phyloP scores from a whole-genome alignment of 2,329 filamentous ascomycete species.

The Trichoderma sp. region DNA sequence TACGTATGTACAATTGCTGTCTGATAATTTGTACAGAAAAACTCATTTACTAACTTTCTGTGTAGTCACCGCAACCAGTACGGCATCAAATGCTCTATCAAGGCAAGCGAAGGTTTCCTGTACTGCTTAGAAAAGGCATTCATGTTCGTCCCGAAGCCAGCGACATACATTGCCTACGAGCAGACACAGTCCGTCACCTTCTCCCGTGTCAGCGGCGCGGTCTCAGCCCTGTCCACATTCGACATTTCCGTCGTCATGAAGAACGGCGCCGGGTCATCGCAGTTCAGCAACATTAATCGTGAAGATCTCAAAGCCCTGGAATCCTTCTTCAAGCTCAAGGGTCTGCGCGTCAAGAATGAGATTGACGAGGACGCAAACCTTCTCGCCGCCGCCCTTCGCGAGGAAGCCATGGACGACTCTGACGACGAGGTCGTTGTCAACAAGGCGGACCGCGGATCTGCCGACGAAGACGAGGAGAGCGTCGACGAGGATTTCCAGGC shows the following conservation, averaged over 20 bases:
- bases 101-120: constrained; percentile 95
- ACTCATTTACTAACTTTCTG: neutral
- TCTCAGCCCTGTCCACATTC: constrained; percentile 93
- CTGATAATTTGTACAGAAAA: neutral
- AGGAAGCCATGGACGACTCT: constrained; percentile 80
- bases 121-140: constrained; percentile 98
- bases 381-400: constrained; percentile 79
- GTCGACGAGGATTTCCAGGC: constrained; percentile 95
- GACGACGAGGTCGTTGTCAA: constrained; percentile 78
- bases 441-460: constrained; percentile 80
- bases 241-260: constrained; percentile 95
- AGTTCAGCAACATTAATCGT: constrained; percentile 99
- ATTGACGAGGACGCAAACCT: constrained; percentile 89
- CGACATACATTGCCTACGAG: constrained; percentile 95
- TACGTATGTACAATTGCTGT: constrained; percentile 55
- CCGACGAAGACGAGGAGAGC: constrained; percentile 94
- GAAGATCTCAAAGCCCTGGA: constrained; percentile 98
- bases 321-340: constrained; percentile 95
- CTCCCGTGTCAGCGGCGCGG: constrained; percentile 90
- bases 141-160: constrained; percentile 98
- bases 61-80: constrained; percentile 82
- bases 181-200: constrained; percentile 91
- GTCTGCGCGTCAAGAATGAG: constrained; percentile 95
- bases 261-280: constrained; percentile 81
- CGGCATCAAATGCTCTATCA: constrained; percentile 99